These are phyloP conservation scores for Aspergillus pseudoviridinutans DNA, from an alignment of 2,329 filamentous ascomycete species.

Conservation along the genomic window DNA sequence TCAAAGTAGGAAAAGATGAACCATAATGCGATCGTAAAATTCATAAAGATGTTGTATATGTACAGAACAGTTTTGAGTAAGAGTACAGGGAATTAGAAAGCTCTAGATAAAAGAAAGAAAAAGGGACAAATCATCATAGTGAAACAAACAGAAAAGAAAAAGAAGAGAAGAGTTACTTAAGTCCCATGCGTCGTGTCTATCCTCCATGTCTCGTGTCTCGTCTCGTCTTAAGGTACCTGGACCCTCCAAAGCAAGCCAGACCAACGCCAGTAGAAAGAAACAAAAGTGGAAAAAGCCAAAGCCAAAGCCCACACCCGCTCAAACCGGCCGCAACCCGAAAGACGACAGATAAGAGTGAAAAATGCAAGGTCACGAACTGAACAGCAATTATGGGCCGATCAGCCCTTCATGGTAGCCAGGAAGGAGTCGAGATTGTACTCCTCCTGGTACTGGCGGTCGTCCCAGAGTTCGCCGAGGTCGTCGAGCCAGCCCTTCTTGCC, in stretches of 20 bases:
- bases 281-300: neutral
- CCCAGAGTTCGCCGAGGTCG: slow-evolving; percentile 93
- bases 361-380: neutral
- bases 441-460: slow-evolving; percentile 96
- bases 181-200: neutral
- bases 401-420: slow-evolving; percentile 81
- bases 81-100: neutral
- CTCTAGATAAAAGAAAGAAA: neutral
- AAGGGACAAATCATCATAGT: neutral
- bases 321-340: no score
- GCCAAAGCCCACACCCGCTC: neutral
- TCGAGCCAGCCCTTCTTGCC: slow-evolving; percentile 97
- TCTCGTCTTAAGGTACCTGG: neutral
- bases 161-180: neutral
- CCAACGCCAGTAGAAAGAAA: slow-evolving; percentile 1
- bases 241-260: neutral
- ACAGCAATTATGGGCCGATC: slow-evolving; percentile 11
- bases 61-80: neutral
- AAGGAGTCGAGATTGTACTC: slow-evolving; percentile 96
- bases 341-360: no score
- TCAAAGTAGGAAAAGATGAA: neutral
- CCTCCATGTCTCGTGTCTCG: slow-evolving; percentile 2
- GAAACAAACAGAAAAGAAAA: neutral
- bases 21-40: neutral
- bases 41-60: neutral